Evolutionary conservation across 2,329 filamentous ascomycete genomes (phyloP).

Genomic region (Immersiporthe knoxdaviesiana): DNA sequence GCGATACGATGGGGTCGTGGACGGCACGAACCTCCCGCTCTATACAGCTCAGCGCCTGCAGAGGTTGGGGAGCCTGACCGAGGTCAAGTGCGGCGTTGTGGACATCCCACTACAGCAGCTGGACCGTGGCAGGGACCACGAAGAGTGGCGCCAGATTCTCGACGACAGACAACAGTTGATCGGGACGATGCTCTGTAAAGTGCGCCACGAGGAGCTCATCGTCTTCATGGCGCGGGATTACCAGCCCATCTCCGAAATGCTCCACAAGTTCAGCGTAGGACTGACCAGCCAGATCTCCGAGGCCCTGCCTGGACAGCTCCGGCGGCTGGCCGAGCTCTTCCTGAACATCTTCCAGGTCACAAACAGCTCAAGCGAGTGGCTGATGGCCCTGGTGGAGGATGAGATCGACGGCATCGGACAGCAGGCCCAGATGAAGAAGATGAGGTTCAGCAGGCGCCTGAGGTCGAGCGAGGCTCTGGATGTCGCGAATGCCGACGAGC

Average conservation of each 20-base stretch:
- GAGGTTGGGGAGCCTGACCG: slow-evolving; percentile 49
- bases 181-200: slow-evolving; percentile 82
- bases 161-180: slow-evolving; percentile 77
- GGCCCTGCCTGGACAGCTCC: slow-evolving; percentile 75
- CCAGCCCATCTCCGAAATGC: slow-evolving; percentile 75
- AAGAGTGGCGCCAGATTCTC: slow-evolving; percentile 84
- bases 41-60: slow-evolving; percentile 48
- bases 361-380: slow-evolving; percentile 81
- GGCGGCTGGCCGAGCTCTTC: slow-evolving; percentile 80
- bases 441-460: slow-evolving; percentile 71
- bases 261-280: slow-evolving; percentile 83
- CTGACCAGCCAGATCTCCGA: slow-evolving; percentile 84
- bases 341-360: slow-evolving; percentile 96
- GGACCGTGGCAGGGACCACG: slow-evolving; percentile 75
- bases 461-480: slow-evolving; percentile 72
- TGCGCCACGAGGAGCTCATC: slow-evolving; percentile 85
- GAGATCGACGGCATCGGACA: slow-evolving; percentile 93
- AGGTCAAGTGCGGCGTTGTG: slow-evolving; percentile 69
- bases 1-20: slow-evolving; percentile 57
- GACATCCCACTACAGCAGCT: slow-evolving; percentile 81
- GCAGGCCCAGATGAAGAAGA: slow-evolving; percentile 74
- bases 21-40: slow-evolving; percentile 50
- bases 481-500: slow-evolving; percentile 56
- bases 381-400: slow-evolving; percentile 91
- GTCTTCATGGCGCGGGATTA: slow-evolving; percentile 89